Evolutionary conservation across 257 asterid species (phyloP).

Genomic region (Apocynum venetum): DNA sequence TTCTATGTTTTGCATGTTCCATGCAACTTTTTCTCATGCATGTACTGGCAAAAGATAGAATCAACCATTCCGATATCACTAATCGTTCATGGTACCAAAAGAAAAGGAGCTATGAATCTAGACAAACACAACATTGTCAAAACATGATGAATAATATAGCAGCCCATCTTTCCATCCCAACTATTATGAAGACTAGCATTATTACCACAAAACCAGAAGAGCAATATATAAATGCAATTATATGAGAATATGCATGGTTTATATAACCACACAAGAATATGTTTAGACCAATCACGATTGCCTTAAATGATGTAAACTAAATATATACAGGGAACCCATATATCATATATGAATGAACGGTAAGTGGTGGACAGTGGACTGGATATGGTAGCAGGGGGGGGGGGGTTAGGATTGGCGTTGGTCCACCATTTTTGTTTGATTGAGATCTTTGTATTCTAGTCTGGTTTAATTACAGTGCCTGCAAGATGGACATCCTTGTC

Average conservation of each 20-base stretch:
- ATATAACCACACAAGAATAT: not conserved
- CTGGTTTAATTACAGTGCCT: not conserved
- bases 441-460: constrained; percentile 4
- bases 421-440: constrained; percentile 11
- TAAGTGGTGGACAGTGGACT: not conserved
- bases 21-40: not conserved
- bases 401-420: not conserved
- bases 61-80: not conserved
- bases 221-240: too few relatives aligned
- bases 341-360: too few relatives aligned
- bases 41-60: not conserved
- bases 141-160: not conserved
- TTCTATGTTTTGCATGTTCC: not conserved
- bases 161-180: not conserved
- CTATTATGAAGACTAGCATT: too few relatives aligned
- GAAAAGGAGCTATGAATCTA: not conserved
- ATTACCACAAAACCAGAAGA: too few relatives aligned
- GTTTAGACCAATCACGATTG: not conserved
- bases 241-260: too few relatives aligned
- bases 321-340: too few relatives aligned
- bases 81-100: not conserved
- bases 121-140: too few relatives aligned
- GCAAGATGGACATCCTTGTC: constrained; percentile 12
- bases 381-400: too few relatives aligned
- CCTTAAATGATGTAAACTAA: not conserved